These are phyloP conservation scores for Multifurca ochricompacta DNA, from an alignment of 768 basidiomycete genomes.

Conservation along the genomic window DNA sequence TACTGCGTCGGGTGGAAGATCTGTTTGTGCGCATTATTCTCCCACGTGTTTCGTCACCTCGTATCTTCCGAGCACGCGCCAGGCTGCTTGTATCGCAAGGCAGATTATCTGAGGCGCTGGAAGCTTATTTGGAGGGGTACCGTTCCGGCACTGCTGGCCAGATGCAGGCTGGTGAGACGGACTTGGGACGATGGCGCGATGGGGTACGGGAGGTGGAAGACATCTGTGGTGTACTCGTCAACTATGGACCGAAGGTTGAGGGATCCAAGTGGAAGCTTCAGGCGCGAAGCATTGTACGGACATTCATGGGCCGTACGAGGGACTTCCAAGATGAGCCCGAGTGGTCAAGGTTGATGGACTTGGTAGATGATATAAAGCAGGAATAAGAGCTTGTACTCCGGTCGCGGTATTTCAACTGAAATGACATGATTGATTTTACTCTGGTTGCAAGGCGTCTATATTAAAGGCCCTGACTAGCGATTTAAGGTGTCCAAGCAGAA, in stretches of 20 bases:
- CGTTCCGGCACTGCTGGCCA: constrained; percentile 55
- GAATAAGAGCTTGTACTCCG: too few species aligned
- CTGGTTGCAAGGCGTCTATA: neutral
- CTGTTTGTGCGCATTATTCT: constrained; percentile 76
- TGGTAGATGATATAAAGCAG: constrained; percentile 59
- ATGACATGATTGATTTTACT: too few species aligned
- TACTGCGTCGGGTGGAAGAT: constrained; percentile 57
- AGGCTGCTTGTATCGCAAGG: constrained; percentile 68
- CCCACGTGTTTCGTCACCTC: constrained; percentile 68
- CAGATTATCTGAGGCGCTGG: constrained; percentile 69
- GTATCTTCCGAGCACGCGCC: constrained; percentile 79
- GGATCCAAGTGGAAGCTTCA: constrained; percentile 75
- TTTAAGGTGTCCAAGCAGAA: too few species aligned
- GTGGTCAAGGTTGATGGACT: constrained; percentile 58
- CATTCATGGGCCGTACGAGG: constrained; percentile 80
- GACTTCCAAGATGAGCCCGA: constrained; percentile 86
- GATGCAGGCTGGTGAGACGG: constrained; percentile 60
- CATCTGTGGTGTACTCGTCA: constrained; percentile 71
- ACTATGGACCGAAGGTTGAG: constrained; percentile 67
- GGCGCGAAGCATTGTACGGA: constrained; percentile 77
- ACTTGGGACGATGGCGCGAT: constrained; percentile 61
- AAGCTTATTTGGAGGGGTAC: constrained; percentile 82
- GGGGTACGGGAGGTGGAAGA: constrained; percentile 77
- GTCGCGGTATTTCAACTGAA: too few species aligned
- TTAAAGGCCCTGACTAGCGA: neutral